These are phyloP conservation scores for Aquilaria yunnanensis DNA, from an alignment of 345 rosid genomes.

Conservation along the genomic window DNA sequence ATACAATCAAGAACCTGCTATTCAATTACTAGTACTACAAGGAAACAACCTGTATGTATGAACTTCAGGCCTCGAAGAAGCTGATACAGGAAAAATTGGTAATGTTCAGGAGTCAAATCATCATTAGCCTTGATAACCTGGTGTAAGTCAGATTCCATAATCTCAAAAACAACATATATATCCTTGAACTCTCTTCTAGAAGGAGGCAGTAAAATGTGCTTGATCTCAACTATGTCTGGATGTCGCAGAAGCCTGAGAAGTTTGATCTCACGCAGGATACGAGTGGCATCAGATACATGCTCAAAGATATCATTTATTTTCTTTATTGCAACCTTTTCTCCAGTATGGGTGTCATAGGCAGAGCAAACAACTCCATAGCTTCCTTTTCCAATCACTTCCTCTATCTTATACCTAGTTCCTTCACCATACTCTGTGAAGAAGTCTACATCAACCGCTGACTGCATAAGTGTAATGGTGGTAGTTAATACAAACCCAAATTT, in stretches of 20 bases:
- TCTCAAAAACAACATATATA: conserved; percentile 42
- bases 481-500: too few relatives aligned
- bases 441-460: conserved; percentile 25
- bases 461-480: not conserved
- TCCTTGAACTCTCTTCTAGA: conserved; percentile 41
- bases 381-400: conserved; percentile 44
- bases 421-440: conserved; percentile 41
- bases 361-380: conserved; percentile 51
- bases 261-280: conserved; percentile 41
- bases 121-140: conserved; percentile 48
- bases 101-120: conserved; percentile 42
- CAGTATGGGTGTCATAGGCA: conserved; percentile 36
- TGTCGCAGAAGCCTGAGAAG: conserved; percentile 38
- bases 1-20: not conserved
- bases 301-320: conserved; percentile 40
- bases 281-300: conserved; percentile 41
- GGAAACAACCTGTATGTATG: conserved; percentile 78
- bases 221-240: conserved; percentile 43
- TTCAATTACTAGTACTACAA: not conserved
- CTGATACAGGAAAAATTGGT: conserved; percentile 44
- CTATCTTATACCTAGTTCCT: conserved; percentile 34
- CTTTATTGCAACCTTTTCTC: conserved; percentile 42
- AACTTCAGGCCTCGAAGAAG: conserved; percentile 67
- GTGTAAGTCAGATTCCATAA: conserved; percentile 47
- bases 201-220: conserved; percentile 40